Evolutionary conservation across 371 early-diverging fungal genomes (phyloP), one percentile per base, ranked within the genome.

Genomic region (Smittium mucronatum): DNA sequence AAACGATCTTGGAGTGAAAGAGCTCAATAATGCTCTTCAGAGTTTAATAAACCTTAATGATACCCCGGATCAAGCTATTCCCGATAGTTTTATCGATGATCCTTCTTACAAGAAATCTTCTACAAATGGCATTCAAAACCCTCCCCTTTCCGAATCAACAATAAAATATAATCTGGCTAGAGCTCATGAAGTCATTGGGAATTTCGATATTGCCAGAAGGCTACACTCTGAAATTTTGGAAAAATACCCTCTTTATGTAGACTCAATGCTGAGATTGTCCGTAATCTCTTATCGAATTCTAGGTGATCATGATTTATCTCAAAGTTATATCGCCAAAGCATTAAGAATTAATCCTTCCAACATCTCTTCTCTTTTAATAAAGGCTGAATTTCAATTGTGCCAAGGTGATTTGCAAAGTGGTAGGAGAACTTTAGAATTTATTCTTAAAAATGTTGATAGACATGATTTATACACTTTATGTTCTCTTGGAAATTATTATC

Each of bases 161-260:
- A 80, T 93, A n/a, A 77, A 76, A 26, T 95, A 92, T 78, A 96
- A 95, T 73, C 74, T 88, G 21, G 94, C 87, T 0, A 84, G 92
- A n/a, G 74, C 91, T 25, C 83, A 85, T 63, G 97, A 96, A 75
- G 82, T 81, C 17, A 73, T 75, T 17, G 83, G 86, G 0, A 81
- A 87, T 30, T 71, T 76, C 30, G 78, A 81, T 28, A 77, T 84
- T 66, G 97, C 95, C 0, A 79, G 76, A 61, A 77, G 78, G 1
- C 78, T 88, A 47, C 91, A 93, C 81, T 72, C 78, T 36, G 76
- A 81, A 2, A 80, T 93, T 2, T 70, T 87, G 2, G 74, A 72
- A 33, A 78, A 77, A n/a, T 85, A 89, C 69, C 93, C 93, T 2
- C 76, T 84, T 1, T 93, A 93, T 75, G 74, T 76, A 2, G 88